Percentiles rank a stretch among this genome's conserved stretches.
phyloP scores from a whole-genome alignment of 1,139 yeast species.

The Candida neerlandica region DNA sequence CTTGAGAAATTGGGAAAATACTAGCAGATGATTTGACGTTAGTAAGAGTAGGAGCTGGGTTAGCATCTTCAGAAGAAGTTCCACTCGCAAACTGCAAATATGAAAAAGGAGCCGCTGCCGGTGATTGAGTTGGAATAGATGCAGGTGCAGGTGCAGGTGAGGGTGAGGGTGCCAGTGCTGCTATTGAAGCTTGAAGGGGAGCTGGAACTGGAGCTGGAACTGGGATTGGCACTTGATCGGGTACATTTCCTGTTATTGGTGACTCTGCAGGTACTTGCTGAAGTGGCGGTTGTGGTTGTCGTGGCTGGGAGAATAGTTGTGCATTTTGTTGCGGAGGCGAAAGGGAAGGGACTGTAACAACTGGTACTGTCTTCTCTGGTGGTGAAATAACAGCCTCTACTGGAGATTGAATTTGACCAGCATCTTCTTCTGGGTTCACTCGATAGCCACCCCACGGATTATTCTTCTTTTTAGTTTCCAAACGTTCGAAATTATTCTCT shows the following conservation, averaged over 20 bases:
- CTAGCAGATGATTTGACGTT: slow-evolving; percentile 11
- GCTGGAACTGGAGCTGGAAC: slow-evolving; percentile 1
- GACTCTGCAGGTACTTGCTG: not conserved
- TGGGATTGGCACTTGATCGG: not conserved
- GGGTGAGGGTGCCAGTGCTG: not conserved
- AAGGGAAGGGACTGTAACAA: not conserved
- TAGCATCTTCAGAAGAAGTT: not conserved
- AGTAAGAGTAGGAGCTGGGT: not conserved
- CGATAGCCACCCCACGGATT: slow-evolving; percentile 33
- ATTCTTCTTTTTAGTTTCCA: slow-evolving; percentile 16
- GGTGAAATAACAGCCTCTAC: not conserved
- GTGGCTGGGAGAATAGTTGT: not conserved
- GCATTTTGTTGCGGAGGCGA: not conserved
- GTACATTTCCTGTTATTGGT: not conserved
- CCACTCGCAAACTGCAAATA: not conserved
- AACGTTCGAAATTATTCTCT: slow-evolving; percentile 7
- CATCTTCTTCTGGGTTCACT: slow-evolving; percentile 3
- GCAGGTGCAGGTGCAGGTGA: slow-evolving; percentile 1
- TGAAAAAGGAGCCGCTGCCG: not conserved
- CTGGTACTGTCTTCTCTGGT: not conserved
- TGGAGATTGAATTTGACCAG: not conserved
- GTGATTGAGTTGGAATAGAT: not conserved
- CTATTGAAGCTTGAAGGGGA: too few relatives aligned
- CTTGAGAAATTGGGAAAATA: slow-evolving; percentile 3
- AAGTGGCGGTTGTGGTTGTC: slow-evolving; percentile 3